Conservation (phyloP, 208 protist genomes). For the Tritrichomonas foetus region DNA sequence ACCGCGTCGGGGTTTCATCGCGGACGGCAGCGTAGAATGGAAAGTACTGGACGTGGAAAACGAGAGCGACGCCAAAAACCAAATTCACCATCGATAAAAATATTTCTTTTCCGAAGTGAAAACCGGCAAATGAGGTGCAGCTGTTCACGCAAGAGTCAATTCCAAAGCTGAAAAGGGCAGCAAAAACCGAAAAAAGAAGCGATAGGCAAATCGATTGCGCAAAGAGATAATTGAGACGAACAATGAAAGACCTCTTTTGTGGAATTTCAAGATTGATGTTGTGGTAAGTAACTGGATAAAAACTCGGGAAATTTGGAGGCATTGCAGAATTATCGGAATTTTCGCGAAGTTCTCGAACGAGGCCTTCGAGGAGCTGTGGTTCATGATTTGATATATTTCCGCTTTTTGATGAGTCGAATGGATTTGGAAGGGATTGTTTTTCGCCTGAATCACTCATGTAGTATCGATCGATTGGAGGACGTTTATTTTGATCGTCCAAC, state of each 20-base stretch:
- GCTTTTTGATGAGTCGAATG: no score
- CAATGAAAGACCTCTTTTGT: neutral
- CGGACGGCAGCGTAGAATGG: neutral
- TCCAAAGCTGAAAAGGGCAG: neutral
- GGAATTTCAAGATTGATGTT: neutral
- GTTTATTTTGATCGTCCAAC: no score
- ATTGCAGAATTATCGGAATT: no score
- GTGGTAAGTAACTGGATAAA: neutral
- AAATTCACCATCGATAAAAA: neutral
- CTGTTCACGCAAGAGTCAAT: neutral
- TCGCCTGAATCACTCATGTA: no score
- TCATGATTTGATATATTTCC: no score
- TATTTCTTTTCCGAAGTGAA: neutral
- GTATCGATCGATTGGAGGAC: no score
- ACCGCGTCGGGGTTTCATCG: neutral
- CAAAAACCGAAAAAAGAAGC: neutral
- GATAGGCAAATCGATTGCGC: neutral
- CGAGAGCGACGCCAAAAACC: neutral
- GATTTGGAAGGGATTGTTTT: no score
- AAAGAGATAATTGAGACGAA: neutral
- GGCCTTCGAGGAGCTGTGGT: no score
- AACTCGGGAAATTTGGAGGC: neutral
- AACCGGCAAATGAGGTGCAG: neutral
- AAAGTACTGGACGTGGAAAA: neutral
- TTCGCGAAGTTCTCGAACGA: no score